Evolutionary conservation across 2,329 filamentous ascomycete species (phyloP), one percentile per base, ranked within the genome.

Genomic region (Hypomyces rosellus): DNA sequence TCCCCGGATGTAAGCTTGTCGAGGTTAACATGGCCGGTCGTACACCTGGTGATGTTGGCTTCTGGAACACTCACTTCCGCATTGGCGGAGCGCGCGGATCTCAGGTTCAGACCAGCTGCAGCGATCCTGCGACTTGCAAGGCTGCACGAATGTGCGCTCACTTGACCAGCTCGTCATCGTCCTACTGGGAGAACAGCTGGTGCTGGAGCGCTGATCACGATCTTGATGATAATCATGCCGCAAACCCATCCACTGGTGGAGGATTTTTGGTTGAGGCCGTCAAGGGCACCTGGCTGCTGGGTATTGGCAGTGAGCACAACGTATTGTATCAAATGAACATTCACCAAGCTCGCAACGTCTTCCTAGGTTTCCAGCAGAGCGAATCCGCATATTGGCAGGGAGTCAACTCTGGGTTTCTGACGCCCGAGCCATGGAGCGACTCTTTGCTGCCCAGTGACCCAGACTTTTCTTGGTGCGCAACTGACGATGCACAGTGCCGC

Each of bases 101-200:
- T 45, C 61, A 60, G 20, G 65, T 71, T 8, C 63, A 69, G 39
- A 68, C 59, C 9, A 62, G 63, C 20, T 74, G 73, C 53, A 61
- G 57, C 3, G 56, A 69, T 42, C 63, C 68, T 1, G 57, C 50
- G 1, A 53, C 63, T 36, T 76, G 75, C 62, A 74, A 69, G 56
- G 74, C 73, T 0, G 72, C 74, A 0, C 73, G 68, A 48, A 62
- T 70, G 5, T 60, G 76, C 48, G 63, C 81, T 37, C 75, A 81
- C 55, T 63, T 80, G 3, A 73, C 72, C 0, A 45, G 58, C 1
- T 65, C 64, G 0, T 71, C 71, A 0, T 73, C 73, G 1, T 71
- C 71, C 7, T 80, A 80, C 55, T 68, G 80, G 43, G 77, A 82
- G 58, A 78, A 77, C 54, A 68, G 70, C 52, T 79, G 74, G 75